Percentiles rank a stretch among this genome's conserved stretches.
Conservation (phyloP, 2,329 filamentous ascomycete genomes). For the Coniochaeta prunicola region DNA sequence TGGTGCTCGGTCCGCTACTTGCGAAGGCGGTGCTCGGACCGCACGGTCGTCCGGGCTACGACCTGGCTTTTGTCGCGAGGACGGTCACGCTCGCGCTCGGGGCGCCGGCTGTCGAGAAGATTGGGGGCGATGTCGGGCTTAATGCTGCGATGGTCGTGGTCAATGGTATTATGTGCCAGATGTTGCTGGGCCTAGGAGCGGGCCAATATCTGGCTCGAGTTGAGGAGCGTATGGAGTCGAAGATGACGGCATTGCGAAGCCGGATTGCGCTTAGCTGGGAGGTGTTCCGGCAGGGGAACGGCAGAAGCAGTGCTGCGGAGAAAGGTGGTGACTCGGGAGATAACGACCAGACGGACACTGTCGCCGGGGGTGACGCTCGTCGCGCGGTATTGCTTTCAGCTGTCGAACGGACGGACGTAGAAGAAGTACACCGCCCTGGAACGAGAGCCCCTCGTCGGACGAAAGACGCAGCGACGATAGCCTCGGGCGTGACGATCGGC, state of each 20-base stretch:
- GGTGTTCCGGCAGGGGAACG: not conserved
- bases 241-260: not conserved
- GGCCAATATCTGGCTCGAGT: constrained; percentile 14
- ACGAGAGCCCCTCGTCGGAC: not conserved
- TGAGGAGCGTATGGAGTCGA: not conserved
- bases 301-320: not conserved
- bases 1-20: constrained; percentile 32
- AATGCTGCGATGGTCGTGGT: constrained; percentile 45
- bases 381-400: too few species aligned
- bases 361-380: not conserved
- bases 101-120: constrained; percentile 34
- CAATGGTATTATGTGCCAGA: constrained; percentile 37
- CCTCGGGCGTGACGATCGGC: constrained; percentile 44
- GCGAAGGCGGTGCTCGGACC: constrained; percentile 21
- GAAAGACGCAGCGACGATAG: constrained; percentile 22
- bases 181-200: constrained; percentile 22
- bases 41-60: constrained; percentile 14
- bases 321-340: not conserved
- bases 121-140: constrained; percentile 36
- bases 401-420: too few species aligned
- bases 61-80: constrained; percentile 40
- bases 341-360: not conserved
- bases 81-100: constrained; percentile 43
- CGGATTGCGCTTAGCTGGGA: not conserved
- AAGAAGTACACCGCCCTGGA: too few species aligned